Evolutionary conservation across 176 grass and related monocot species (phyloP), one percentile per base, ranked within the genome.

Genomic region (Zizania latifolia): DNA sequence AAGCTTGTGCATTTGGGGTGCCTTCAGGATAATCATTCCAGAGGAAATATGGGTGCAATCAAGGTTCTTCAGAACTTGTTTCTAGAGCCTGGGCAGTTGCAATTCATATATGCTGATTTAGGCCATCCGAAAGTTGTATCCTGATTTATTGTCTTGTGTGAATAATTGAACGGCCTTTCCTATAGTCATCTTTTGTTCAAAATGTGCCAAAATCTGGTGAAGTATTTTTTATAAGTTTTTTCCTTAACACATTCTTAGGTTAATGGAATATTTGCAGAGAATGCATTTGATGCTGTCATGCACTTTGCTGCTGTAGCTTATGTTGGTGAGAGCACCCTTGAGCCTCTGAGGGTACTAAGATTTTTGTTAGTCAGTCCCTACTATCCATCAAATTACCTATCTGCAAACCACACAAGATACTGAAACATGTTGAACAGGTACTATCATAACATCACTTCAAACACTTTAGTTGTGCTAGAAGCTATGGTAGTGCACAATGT

Each of bases 401-500:
- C 37, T 30, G 16, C n/a, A n/a, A n/a, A n/a, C n/a, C n/a, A n/a
- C 31, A 21, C 17, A n/a, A 57, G 72, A 12, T 43, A 16, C 60
- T 64, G 19, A 78, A 81, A 27, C 21, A 23, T 39, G 62, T 60
- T 36, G 0, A 43, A 80, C 84, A 96, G 93, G 82, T 96, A 96
- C 65, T 96, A 92, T 22, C 93, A 92, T 53, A 96, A 96, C 81
- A 96, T 96, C 77, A 96, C 93, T 24, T 55, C 81, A 82, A 96
- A 96, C 58, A 92, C 93, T 40, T 36, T 96, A 41, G 81, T 85
- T 62, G 83, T 96, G 62, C 76, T 96, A 16, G 93, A 96, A 81
- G 81, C 93, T n/a, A 92, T 96, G 89, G 80, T 86, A 1, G 17
- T 59, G 9, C 81, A 96, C 81, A 83, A n/a, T 71, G 93, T 92